phyloP scores from a whole-genome alignment of 192 early-diverging fungal genomes.

The Pecoramyces ruminantium region DNA sequence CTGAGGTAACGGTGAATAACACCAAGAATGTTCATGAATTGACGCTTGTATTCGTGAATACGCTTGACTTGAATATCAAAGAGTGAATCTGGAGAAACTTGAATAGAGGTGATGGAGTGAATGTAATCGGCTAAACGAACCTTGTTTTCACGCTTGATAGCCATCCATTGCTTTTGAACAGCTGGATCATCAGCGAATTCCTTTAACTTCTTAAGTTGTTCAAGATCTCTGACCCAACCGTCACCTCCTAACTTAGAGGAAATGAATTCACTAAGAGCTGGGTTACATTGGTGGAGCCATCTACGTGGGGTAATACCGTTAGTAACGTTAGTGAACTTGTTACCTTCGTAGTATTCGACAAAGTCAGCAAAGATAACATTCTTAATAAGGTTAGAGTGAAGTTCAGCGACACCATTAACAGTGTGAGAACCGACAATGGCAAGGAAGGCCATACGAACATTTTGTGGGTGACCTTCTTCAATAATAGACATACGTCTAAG shows the following conservation, averaged over 20 bases:
- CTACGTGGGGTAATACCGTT: slow-evolving; percentile 90
- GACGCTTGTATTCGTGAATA: slow-evolving; percentile 98
- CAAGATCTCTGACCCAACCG: slow-evolving; percentile 61
- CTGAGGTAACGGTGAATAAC: slow-evolving; percentile 85
- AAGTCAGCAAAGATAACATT: slow-evolving; percentile 79
- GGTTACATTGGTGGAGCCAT: slow-evolving; percentile 96
- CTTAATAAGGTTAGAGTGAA: slow-evolving; percentile 70
- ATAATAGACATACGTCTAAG: slow-evolving; percentile 83
- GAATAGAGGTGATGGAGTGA: slow-evolving; percentile 40
- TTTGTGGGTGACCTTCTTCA: slow-evolving; percentile 84
- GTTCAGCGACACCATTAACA: slow-evolving; percentile 89
- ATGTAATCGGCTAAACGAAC: slow-evolving; percentile 74
- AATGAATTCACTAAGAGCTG: slow-evolving; percentile 64
- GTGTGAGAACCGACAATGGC: slow-evolving; percentile 86
- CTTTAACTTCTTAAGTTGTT: slow-evolving; percentile 49
- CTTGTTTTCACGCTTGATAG: slow-evolving; percentile 84
- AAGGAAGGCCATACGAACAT: slow-evolving; percentile 93
- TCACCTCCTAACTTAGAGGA: slow-evolving; percentile 55
- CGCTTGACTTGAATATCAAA: slow-evolving; percentile 95
- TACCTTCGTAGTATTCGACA: slow-evolving; percentile 64
- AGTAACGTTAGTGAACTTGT: slow-evolving; percentile 91
- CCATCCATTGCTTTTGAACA: slow-evolving; percentile 77
- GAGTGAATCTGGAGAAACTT: slow-evolving; percentile 68
- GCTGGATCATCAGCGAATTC: slow-evolving; percentile 32
- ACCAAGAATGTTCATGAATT: slow-evolving; percentile 94